These are phyloP conservation scores for Colletotrichum zoysiae DNA, from an alignment of 2,329 filamentous ascomycete genomes.

Conservation along the genomic window DNA sequence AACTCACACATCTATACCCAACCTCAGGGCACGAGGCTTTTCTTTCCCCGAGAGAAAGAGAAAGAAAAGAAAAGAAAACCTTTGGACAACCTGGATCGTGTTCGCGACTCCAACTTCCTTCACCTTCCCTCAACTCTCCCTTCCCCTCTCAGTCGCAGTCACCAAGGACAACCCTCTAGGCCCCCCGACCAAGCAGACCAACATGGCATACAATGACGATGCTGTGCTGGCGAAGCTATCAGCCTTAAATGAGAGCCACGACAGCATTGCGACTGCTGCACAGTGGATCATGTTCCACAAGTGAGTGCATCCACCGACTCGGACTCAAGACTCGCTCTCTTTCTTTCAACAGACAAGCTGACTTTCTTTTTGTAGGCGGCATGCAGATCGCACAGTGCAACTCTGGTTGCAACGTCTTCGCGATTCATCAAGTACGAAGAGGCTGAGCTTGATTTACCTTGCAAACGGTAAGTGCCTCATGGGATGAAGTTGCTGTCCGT, in stretches of 20 bases:
- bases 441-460: slow-evolving; percentile 92
- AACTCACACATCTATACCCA: not conserved
- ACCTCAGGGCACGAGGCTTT: slow-evolving; percentile 1
- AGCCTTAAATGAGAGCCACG: slow-evolving; percentile 95
- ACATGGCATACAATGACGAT: slow-evolving; percentile 96
- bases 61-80: not conserved
- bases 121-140: not conserved
- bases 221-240: slow-evolving; percentile 95
- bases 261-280: slow-evolving; percentile 94
- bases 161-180: not conserved
- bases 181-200: not conserved
- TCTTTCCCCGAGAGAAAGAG: not conserved
- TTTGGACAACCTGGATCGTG: not conserved
- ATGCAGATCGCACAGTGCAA: slow-evolving; percentile 91
- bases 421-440: slow-evolving; percentile 86
- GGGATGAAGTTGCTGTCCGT: not conserved
- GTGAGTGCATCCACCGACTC: slow-evolving; percentile 35
- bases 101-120: slow-evolving; percentile 7
- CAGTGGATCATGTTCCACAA: slow-evolving; percentile 99
- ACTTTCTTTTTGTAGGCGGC: slow-evolving; percentile 70
- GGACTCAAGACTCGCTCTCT: slow-evolving; percentile 15
- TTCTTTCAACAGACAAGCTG: slow-evolving; percentile 25
- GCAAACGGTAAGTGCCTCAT: slow-evolving; percentile 79
- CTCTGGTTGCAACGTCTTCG: slow-evolving; percentile 92
- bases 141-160: slow-evolving; percentile 3